phyloP scores from a whole-genome alignment of 2,329 filamentous ascomycete genomes.

The Stemphylium vesicarium region DNA sequence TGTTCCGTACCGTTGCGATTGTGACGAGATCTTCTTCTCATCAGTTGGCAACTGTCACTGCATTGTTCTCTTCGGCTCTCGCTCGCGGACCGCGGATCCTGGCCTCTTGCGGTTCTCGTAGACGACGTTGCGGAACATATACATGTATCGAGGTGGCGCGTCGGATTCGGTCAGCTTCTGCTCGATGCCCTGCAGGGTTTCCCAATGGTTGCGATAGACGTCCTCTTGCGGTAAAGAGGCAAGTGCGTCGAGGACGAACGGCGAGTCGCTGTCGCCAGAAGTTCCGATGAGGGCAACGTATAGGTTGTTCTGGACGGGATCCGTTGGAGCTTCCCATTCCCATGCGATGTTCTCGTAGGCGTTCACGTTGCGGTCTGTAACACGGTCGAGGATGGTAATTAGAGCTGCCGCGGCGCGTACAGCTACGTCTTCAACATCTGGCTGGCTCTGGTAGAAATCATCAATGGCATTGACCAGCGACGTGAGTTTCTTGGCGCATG shows the following conservation, averaged over 20 bases:
- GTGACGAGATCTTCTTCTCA: neutral
- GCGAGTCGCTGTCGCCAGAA: conserved; percentile 15
- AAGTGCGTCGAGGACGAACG: conserved; percentile 42
- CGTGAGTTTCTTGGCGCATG: conserved; percentile 40
- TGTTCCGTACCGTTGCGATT: neutral
- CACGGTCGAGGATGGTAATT: conserved; percentile 42
- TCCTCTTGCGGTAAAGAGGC: conserved; percentile 38
- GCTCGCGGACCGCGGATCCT: conserved; percentile 36
- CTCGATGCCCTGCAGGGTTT: conserved; percentile 34
- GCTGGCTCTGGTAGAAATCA: conserved; percentile 35
- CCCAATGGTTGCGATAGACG: conserved; percentile 40
- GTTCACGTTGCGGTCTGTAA: conserved; percentile 41
- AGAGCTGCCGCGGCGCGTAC: conserved; percentile 38
- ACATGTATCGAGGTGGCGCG: conserved; percentile 34
- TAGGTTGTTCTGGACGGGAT: conserved; percentile 40
- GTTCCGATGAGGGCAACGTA: conserved; percentile 40
- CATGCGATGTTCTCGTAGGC: conserved; percentile 41
- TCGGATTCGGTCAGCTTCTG: conserved; percentile 29
- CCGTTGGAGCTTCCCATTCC: conserved; percentile 32
- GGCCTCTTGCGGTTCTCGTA: conserved; percentile 44
- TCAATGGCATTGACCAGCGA: conserved; percentile 35
- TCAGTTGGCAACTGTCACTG: conserved; percentile 11
- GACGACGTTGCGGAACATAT: conserved; percentile 33
- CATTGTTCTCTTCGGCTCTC: conserved; percentile 41
- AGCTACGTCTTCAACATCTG: conserved; percentile 29